Conservation (phyloP, 192 early-diverging fungal species). For the Backusella mclennaniae region DNA sequence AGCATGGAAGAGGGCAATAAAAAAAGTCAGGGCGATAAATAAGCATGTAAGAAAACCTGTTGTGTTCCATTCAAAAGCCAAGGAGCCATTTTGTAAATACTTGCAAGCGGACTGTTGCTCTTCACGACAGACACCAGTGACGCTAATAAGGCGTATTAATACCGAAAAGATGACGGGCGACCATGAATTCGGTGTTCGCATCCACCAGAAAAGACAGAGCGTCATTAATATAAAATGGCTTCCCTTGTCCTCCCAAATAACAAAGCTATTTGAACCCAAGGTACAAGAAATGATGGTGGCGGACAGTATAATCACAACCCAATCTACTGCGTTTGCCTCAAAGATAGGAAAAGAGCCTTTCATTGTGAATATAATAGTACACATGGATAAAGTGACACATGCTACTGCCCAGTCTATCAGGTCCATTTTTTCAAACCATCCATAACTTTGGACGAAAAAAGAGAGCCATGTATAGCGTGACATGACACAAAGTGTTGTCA, state of each 20-base stretch:
- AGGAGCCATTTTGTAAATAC: slow-evolving; percentile 22
- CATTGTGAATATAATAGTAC: not conserved
- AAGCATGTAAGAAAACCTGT: not conserved
- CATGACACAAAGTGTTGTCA: not conserved
- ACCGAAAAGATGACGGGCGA: slow-evolving; percentile 31
- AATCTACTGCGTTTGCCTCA: not conserved
- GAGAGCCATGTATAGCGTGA: not conserved
- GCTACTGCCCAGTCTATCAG: slow-evolving; percentile 14
- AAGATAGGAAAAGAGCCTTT: not conserved
- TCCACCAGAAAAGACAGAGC: slow-evolving; percentile 46
- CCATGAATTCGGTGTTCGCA: not conserved
- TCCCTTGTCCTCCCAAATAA: slow-evolving; percentile 82
- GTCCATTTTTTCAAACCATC: slow-evolving; percentile 36
- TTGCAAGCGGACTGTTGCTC: slow-evolving; percentile 80
- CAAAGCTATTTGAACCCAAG: slow-evolving; percentile 89
- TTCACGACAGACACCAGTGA: slow-evolving; percentile 76
- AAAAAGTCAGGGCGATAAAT: not conserved
- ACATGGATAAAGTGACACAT: not conserved
- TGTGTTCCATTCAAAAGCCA: slow-evolving; percentile 7
- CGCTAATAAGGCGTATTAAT: slow-evolving; percentile 55
- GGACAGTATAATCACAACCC: not conserved
- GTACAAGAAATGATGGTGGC: slow-evolving; percentile 57
- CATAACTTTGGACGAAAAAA: not conserved
- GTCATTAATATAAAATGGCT: slow-evolving; percentile 66
- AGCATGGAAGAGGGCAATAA: not conserved